These are phyloP conservation scores for Hagleromyces aurorensis DNA, from an alignment of 805 yeast genomes.

Conservation along the genomic window DNA sequence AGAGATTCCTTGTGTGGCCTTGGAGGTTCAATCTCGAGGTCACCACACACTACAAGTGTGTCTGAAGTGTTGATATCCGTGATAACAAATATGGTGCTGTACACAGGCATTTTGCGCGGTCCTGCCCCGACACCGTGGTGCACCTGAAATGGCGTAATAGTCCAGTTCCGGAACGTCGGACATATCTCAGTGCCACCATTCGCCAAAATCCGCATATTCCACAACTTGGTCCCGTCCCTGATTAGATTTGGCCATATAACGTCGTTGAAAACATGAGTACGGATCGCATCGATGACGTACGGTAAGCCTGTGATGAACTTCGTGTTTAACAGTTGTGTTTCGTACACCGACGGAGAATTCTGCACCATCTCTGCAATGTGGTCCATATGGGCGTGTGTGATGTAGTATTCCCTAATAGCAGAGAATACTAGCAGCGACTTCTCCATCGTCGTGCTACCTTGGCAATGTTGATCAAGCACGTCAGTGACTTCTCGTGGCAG, in stretches of 20 bases:
- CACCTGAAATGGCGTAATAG: slow-evolving; percentile 33
- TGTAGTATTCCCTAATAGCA: slow-evolving; percentile 38
- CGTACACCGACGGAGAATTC: slow-evolving; percentile 49
- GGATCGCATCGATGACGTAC: slow-evolving; percentile 45
- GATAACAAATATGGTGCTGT: slow-evolving; percentile 53
- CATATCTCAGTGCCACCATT: slow-evolving; percentile 8
- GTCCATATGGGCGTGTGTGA: slow-evolving; percentile 83
- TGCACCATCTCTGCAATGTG: slow-evolving; percentile 63
- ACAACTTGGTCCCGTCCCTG: slow-evolving; percentile 19
- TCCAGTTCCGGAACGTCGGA: slow-evolving; percentile 19
- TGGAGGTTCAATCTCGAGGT: slow-evolving; percentile 60
- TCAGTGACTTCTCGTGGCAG: slow-evolving; percentile 10
- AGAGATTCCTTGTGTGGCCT: slow-evolving; percentile 22
- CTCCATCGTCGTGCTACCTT: slow-evolving; percentile 21
- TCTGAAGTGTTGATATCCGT: slow-evolving; percentile 29
- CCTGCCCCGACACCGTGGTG: slow-evolving; percentile 36
- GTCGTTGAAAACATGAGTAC: slow-evolving; percentile 60
- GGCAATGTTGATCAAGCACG: slow-evolving; percentile 1
- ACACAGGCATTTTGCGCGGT: slow-evolving; percentile 20
- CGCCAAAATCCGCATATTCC: slow-evolving; percentile 11
- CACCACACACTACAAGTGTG: slow-evolving; percentile 66
- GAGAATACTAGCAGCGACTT: slow-evolving; percentile 31
- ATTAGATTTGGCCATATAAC: slow-evolving; percentile 68
- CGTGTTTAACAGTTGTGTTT: slow-evolving; percentile 7
- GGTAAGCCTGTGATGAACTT: slow-evolving; percentile 48